A percentile compares a stretch with the other conserved stretches of the same genome.
Conservation (phyloP, 2,329 filamentous ascomycete genomes). For the Colletotrichum acutatum region DNA sequence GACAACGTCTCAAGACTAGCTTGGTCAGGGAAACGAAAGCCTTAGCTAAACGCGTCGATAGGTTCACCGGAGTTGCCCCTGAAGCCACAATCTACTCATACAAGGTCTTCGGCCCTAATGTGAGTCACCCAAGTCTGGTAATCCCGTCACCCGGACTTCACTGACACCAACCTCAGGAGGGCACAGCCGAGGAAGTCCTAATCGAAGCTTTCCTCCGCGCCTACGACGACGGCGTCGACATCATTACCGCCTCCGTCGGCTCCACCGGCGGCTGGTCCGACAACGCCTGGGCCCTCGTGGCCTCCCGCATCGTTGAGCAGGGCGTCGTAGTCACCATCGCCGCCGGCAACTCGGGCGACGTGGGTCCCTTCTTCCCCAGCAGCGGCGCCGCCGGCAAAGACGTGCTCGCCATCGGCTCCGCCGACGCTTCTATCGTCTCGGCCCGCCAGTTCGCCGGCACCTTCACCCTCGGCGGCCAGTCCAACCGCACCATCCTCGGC, state of each 20-base stretch:
- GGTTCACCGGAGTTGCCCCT: slow-evolving; percentile 29
- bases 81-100: slow-evolving; percentile 31
- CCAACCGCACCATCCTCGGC: slow-evolving; percentile 39
- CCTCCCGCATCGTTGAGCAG: slow-evolving; percentile 51
- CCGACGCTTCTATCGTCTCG: slow-evolving; percentile 26
- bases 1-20: background rate
- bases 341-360: slow-evolving; percentile 30
- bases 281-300: slow-evolving; percentile 55
- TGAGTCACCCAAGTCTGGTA: background rate
- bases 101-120: slow-evolving; percentile 31
- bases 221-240: slow-evolving; percentile 33
- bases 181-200: slow-evolving; percentile 29
- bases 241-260: slow-evolving; percentile 33
- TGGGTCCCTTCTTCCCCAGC: slow-evolving; percentile 39
- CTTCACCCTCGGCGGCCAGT: slow-evolving; percentile 38
- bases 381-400: slow-evolving; percentile 41
- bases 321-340: slow-evolving; percentile 41
- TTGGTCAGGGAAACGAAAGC: too few relatives aligned
- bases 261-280: slow-evolving; percentile 43
- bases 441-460: slow-evolving; percentile 36
- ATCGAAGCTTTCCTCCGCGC: slow-evolving; percentile 35
- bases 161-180: background rate
- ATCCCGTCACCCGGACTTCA: too few relatives aligned
- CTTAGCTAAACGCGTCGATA: background rate
- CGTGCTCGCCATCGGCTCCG: slow-evolving; percentile 39